These are phyloP conservation scores for Arthrobotrys entomopaga DNA, from an alignment of 2,329 filamentous ascomycete species.

Conservation along the genomic window DNA sequence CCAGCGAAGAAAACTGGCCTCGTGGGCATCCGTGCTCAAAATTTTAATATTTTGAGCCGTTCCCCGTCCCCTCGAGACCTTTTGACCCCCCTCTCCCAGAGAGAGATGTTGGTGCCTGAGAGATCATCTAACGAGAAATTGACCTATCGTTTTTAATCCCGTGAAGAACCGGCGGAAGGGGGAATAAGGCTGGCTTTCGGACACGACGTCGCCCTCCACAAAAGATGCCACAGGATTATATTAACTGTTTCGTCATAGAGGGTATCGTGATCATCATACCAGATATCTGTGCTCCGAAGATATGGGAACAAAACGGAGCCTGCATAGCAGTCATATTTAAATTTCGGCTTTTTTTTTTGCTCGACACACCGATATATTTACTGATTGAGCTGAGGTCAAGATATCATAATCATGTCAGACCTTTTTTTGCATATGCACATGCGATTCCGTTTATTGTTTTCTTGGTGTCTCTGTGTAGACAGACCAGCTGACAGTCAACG, in stretches of 20 bases:
- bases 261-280: conserved; percentile 9
- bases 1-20: conserved; percentile 21
- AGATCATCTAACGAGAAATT: conserved; percentile 27
- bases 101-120: conserved; percentile 38
- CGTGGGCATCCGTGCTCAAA: conserved; percentile 37
- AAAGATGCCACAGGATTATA: not conserved
- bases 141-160: conserved; percentile 13
- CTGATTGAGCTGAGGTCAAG: too few relatives aligned
- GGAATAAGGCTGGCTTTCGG: conserved; percentile 10
- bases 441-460: too few relatives aligned
- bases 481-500: too few relatives aligned
- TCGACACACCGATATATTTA: too few relatives aligned
- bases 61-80: conserved; percentile 40
- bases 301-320: too few relatives aligned
- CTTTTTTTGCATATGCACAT: too few relatives aligned
- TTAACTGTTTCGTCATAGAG: conserved; percentile 11
- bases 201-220: not conserved
- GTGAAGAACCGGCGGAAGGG: not conserved
- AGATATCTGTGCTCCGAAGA: not conserved
- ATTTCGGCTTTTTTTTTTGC: too few relatives aligned
- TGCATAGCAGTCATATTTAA: too few relatives aligned
- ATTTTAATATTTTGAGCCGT: conserved; percentile 27
- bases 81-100: conserved; percentile 17
- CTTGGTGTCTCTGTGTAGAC: too few relatives aligned
- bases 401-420: too few relatives aligned